Base-by-base conservation (phyloP, 2,329 filamentous ascomycete genomes). In the Calonectria hawksworthii region DNA sequence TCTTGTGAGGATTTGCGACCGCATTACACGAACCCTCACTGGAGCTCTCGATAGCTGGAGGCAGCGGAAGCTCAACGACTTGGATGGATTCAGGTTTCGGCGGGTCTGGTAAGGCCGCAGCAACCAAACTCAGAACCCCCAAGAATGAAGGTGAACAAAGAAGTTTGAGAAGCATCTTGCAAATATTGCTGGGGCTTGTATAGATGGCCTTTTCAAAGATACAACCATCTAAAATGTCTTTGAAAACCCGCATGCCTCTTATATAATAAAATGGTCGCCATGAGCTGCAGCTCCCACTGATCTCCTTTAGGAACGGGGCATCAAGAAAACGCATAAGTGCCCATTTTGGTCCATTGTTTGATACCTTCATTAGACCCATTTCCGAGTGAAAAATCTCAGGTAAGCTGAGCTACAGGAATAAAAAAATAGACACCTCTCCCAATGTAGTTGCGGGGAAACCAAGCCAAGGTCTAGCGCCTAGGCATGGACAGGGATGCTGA, bases 11-110 rank as follows among this genome's bases (percentile, higher is more conserved):
- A 21, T 67, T 67, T 7, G n/a, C n/a, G 7, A 28, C 10, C 1
- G 28, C 14, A 8, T 28, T 30, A 28, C 64, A 67, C 9, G 64
- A 47, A 2, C 64, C 64, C n/a, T 52, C 64, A 2, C 21, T 47
- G 2, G 32, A 52, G 18, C 28, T 67, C 9, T 30, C 21, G 6
- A 67, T 38, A 4, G 23, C 47, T 8, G 64, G 64, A 11, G 64
- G 64, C 1, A 67, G n/a, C 23, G 64, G 47, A 23, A 67, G 47
- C 16, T 67, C 64, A 41, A 67, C 32, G 18, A 67, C 23, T 38
- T 67, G 41, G 28, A 67, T 67, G 23, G 44, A 18, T 67, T 67
- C 64, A 28, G 32, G 64, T n/a, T 52, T 28, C 16, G 64, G 64
- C 21, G 47, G 47, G 18, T 8, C 34, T 11, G 54, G 54, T 28